Evolutionary conservation across 257 asterid species (phyloP).

Genomic region (Ligustrum vulgare): DNA sequence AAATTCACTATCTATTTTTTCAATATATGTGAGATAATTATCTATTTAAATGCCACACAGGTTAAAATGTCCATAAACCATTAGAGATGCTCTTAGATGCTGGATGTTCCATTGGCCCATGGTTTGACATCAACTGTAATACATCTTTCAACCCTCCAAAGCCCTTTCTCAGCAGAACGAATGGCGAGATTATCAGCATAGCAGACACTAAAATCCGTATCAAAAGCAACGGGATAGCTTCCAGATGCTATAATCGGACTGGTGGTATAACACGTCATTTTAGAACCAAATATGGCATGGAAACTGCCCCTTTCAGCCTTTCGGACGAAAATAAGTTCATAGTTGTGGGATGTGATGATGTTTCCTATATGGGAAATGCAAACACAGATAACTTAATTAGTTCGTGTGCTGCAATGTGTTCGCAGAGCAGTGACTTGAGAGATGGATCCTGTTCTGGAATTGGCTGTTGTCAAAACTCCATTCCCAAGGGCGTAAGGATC

Average conservation of each 20-base stretch:
- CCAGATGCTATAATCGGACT: background rate
- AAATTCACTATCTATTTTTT: too few relatives aligned
- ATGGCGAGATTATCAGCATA: conserved; percentile 25
- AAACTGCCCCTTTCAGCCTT: conserved; percentile 9
- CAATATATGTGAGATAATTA: too few relatives aligned
- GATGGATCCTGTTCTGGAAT: conserved; percentile 40
- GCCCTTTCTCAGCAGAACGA: conserved; percentile 15
- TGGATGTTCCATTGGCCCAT: conserved; percentile 27
- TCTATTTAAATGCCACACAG: too few relatives aligned
- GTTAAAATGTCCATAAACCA: too few relatives aligned
- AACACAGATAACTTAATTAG: background rate
- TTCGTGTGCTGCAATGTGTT: conserved; percentile 36
- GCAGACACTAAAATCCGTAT: conserved; percentile 14
- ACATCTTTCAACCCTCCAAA: conserved; percentile 31
- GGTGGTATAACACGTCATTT: background rate
- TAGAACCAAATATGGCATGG: too few relatives aligned
- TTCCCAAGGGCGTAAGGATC: conserved; percentile 19
- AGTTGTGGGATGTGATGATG: conserved; percentile 35
- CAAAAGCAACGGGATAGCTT: conserved; percentile 20
- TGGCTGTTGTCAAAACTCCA: conserved; percentile 45
- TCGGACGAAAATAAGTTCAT: conserved; percentile 32
- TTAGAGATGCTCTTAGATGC: too few relatives aligned
- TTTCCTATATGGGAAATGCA: background rate
- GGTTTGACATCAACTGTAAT: conserved; percentile 29
- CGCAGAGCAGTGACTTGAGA: conserved; percentile 28